These are phyloP conservation scores for Sarocladiaceae sp. DNA, from an alignment of 2,329 filamentous ascomycete species.

Conservation along the genomic window DNA sequence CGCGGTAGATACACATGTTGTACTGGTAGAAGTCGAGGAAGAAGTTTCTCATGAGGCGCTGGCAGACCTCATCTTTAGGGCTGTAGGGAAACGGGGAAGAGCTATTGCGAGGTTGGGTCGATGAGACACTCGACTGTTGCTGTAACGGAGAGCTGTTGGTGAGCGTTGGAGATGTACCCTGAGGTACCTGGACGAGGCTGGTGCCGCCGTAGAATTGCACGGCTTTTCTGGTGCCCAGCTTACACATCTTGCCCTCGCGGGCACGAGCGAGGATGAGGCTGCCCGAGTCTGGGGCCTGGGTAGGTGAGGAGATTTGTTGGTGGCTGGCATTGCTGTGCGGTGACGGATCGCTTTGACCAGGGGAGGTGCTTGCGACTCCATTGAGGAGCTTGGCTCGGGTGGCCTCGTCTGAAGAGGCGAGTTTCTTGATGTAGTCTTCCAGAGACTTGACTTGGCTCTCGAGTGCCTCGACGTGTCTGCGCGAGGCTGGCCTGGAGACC, in stretches of 20 bases:
- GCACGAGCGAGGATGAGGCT: conserved; percentile 20
- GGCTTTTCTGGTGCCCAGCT: conserved; percentile 32
- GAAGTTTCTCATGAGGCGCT: conserved; percentile 39
- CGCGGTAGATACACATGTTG: conserved; percentile 43
- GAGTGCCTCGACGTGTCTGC: conserved; percentile 39
- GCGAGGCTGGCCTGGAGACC: conserved; percentile 31
- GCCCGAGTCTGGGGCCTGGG: conserved; percentile 7
- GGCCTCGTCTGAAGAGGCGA: conserved; percentile 31
- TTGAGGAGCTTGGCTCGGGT: conserved; percentile 35
- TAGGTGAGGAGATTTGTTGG: conserved; percentile 14
- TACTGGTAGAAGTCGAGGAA: conserved; percentile 43
- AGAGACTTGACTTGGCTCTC: conserved; percentile 40
- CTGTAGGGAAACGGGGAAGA: conserved; percentile 25
- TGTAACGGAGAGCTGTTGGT: conserved; percentile 14
- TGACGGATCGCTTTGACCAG: conserved; percentile 9
- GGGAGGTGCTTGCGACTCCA: background rate
- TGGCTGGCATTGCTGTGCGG: background rate
- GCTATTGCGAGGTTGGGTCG: conserved; percentile 12
- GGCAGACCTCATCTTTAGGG: conserved; percentile 38
- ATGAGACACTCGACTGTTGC: conserved; percentile 10
- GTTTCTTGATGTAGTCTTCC: conserved; percentile 36
- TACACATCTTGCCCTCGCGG: conserved; percentile 29
- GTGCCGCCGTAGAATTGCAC: conserved; percentile 43
- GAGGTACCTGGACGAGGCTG: conserved; percentile 36
- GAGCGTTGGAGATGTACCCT: conserved; percentile 8